A percentile compares a stretch with the other conserved stretches of the same genome.
Evolutionary conservation across 805 yeast species (phyloP).

Genomic region (Candida boidinii): DNA sequence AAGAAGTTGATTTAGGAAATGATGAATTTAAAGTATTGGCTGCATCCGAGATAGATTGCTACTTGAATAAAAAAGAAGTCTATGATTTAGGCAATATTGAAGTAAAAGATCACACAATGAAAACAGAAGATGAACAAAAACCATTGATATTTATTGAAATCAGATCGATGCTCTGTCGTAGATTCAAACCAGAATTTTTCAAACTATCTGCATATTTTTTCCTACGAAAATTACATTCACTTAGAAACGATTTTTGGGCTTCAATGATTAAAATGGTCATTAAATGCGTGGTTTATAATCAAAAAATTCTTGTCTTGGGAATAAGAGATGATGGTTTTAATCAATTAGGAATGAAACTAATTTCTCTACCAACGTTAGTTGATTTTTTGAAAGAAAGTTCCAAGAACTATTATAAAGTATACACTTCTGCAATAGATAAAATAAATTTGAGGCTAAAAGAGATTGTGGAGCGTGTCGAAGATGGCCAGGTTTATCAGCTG

Average conservation of each 20-base stretch:
- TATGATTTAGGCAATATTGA: too few relatives aligned
- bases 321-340: slow-evolving; percentile 2
- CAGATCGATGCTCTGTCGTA: too few relatives aligned
- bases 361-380: slow-evolving; percentile 1
- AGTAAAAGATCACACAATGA: too few relatives aligned
- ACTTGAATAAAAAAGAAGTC: too few relatives aligned
- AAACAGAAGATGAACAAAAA: too few relatives aligned
- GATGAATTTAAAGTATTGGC: too few relatives aligned
- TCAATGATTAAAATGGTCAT: slow-evolving; percentile 6
- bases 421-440: neutral
- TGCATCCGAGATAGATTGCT: slow-evolving; percentile 17
- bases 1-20: too few relatives aligned
- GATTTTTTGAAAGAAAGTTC: neutral
- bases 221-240: too few relatives aligned
- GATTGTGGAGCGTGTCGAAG: slow-evolving; percentile 1
- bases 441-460: neutral
- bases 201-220: too few relatives aligned
- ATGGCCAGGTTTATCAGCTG: slow-evolving; percentile 2
- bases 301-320: slow-evolving; percentile 4
- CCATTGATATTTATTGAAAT: too few relatives aligned
- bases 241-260: too few relatives aligned
- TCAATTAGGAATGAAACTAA: neutral
- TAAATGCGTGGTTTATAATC: slow-evolving; percentile 3
- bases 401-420: neutral
- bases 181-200: too few relatives aligned